Base-by-base conservation (phyloP, 2,329 filamentous ascomycete genomes). In the Hymenoscyphus occultus region DNA sequence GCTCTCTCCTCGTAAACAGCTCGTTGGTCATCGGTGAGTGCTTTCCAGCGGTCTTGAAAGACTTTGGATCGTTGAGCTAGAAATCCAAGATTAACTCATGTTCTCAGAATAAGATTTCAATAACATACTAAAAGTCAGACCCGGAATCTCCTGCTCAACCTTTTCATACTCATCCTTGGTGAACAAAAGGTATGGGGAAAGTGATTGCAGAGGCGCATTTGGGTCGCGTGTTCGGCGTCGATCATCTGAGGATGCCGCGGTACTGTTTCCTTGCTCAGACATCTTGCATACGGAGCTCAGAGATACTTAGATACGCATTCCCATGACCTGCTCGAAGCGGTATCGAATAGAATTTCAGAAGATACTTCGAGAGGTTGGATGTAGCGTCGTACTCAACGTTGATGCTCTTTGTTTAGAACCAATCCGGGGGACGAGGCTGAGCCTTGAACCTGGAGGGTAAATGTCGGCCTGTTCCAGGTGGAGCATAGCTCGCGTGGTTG, bases 1-100 rank as follows among this genome's bases (percentile, higher is more conserved):
- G 45, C 45, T 19, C 45, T 51, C 12, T 51, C 45, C 22, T 28
- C 45, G 45, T 51, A 51, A 22, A 22, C 1, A 51, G 45, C 45
- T 6, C 45, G 45, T 51, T 51, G n/a, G 45, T 51, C 45, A 51
- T 51, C 45, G n/a, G 45, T 22, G 45, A 51, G 45, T 51, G 45
- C 45, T 51, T 51, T 51, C 45, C 45, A 51, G 45, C 45, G 45
- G 19, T 9, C 14, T 51, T 22, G n/a, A 19, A 51, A 51, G 13
- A n/a, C 45, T 51, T 51, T n/a, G n/a, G 45, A 51, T 51, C 45
- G 45, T 51, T 51, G 45, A 51, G n/a, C 45, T 51, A 10, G 1
- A 51, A 22, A n/a, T 22, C 19, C 19, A 19, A 22, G 45, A n/a
- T 51, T 51, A 51, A 22, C n/a, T n/a, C n/a, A 45, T 45, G 42